Evolutionary conservation across 495 filamentous ascomycete genomes (phyloP), one percentile per base, ranked within the genome.

Genomic region (Penicillium atrosanguineum): DNA sequence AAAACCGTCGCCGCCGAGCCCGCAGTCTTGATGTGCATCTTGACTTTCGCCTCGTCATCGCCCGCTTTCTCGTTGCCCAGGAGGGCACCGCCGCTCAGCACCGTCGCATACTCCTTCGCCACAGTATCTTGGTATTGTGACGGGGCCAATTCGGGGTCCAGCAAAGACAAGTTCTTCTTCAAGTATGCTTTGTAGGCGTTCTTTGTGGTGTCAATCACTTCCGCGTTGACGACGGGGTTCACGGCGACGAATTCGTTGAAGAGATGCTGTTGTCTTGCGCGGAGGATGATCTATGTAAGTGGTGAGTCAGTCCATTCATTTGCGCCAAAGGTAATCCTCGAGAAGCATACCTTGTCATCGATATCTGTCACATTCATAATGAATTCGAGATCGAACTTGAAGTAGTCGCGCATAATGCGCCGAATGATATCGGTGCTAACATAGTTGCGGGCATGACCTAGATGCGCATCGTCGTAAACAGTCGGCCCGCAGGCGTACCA

Each of bases 331-430:
- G 37, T 21, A 23, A 29, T 23, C 29, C 16, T 38, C 6, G 4
- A 12, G 19, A 8, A 23, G 26, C 21, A 43, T 64, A 88, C 85
- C 83, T 95, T 97, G 73, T 96, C 90, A 67, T 96, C 91, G 2
- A 96, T 82, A 73, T 96, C 90, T 5, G 92, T 96, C 59, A 95
- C 89, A 69, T 98, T 98, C 87, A 95, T 93, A 43, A 97, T 90
- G 78, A 96, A 96, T 40, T 87, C 81, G 50, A 97, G 84, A 29
- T 91, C 77, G 68, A 86, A 96, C 41, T 83, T 82, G 65, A 96
- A 96, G 70, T 95, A 93, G 64, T 95, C 86, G 56, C 76, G 69
- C 72, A 97, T 73, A 57, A 97, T 90, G 61, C 94, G 81, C 36
- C 92, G 83, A 54, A 97, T 84, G 42, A 98, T 94, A 70, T 97